phyloP scores from a whole-genome alignment of 495 filamentous ascomycete genomes.

The Cudoniella acicularis region DNA sequence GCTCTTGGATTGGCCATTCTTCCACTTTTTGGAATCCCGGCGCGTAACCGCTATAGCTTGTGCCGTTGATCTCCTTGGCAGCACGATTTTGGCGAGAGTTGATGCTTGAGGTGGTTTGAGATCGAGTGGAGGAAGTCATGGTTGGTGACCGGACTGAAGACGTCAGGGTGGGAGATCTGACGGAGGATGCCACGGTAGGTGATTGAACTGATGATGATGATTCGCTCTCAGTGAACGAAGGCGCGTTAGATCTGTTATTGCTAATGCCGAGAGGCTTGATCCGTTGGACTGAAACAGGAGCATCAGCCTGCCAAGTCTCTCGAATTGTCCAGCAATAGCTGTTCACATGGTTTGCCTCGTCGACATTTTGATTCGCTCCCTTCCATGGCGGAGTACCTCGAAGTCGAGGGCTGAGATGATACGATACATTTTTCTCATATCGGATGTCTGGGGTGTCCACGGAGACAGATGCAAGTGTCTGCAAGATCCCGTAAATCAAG shows the following conservation, averaged over 20 bases:
- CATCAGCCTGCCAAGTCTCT: conserved; percentile 33
- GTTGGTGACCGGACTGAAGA: conserved; percentile 1
- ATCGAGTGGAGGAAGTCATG: not conserved
- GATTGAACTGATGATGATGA: too few species aligned
- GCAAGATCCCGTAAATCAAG: conserved; percentile 66
- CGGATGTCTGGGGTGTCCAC: conserved; percentile 60
- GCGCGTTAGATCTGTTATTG: not conserved
- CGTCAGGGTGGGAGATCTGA: not conserved
- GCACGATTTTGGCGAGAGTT: not conserved
- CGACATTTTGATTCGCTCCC: conserved; percentile 28
- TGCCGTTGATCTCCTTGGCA: not conserved
- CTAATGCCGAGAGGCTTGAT: not conserved
- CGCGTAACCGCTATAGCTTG: conserved; percentile 11
- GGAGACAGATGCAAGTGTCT: conserved; percentile 63
- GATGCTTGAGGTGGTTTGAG: conserved; percentile 1
- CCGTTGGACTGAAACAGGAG: not conserved
- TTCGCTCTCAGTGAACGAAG: conserved; percentile 7
- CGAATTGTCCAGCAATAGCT: conserved; percentile 56
- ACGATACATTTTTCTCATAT: conserved; percentile 56
- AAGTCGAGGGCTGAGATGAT: conserved; percentile 60
- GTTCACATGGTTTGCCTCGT: conserved; percentile 51
- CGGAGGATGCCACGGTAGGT: not conserved
- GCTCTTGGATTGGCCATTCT: conserved; percentile 20
- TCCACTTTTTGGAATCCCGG: conserved; percentile 18
- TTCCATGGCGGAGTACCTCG: conserved; percentile 61